Conservation (phyloP, 2,329 filamentous ascomycete genomes). For the Laburnicola sp. region DNA sequence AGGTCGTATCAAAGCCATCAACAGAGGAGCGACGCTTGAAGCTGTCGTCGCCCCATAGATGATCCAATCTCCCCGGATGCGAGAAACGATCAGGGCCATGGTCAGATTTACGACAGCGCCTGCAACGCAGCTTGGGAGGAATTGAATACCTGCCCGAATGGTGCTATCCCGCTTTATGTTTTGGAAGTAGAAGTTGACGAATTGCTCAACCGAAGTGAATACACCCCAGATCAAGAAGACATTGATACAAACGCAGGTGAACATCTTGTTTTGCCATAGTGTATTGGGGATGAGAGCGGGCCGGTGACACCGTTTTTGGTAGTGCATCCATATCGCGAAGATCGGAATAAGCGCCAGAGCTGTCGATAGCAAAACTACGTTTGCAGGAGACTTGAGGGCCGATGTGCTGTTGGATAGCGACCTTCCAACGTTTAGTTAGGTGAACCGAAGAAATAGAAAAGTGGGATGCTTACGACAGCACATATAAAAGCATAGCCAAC, state of each 20-base stretch:
- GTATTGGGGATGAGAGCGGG: constrained; percentile 34
- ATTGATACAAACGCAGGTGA: constrained; percentile 58
- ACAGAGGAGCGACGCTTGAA: constrained; percentile 52
- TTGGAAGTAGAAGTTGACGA: constrained; percentile 52
- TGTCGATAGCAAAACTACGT: constrained; percentile 6
- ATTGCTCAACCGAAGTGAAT: constrained; percentile 43
- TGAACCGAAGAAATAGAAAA: constrained; percentile 19
- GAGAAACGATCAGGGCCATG: constrained; percentile 53
- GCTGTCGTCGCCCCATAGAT: constrained; percentile 48
- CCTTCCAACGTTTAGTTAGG: constrained; percentile 38
- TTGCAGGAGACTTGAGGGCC: not conserved
- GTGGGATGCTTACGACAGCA: not conserved
- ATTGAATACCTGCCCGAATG: constrained; percentile 22
- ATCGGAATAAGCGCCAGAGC: constrained; percentile 26
- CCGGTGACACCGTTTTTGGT: constrained; percentile 20
- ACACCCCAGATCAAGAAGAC: constrained; percentile 44
- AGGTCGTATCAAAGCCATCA: constrained; percentile 59
- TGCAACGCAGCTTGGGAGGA: constrained; percentile 47
- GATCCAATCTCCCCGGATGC: constrained; percentile 44
- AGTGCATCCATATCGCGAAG: constrained; percentile 41
- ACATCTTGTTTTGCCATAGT: constrained; percentile 60
- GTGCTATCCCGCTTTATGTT: constrained; percentile 24
- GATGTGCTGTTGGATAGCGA: constrained; percentile 24
- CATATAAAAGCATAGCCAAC: constrained; percentile 27
- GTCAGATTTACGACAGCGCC: constrained; percentile 49